Percentiles rank a stretch among this genome's conserved stretches.
phyloP scores from a whole-genome alignment of 768 basidiomycete genomes.

The Leccinum variicolor region DNA sequence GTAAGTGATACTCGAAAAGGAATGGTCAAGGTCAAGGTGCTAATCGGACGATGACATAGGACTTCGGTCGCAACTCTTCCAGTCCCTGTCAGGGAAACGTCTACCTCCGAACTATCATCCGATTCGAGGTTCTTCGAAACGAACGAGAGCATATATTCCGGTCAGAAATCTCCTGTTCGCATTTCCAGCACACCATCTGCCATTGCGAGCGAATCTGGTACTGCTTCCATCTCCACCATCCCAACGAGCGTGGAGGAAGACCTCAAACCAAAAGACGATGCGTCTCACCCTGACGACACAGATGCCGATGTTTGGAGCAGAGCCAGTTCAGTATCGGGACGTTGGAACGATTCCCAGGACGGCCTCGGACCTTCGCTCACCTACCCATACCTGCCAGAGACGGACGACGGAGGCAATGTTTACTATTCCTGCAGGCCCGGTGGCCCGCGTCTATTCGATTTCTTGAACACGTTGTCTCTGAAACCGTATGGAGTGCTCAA shows the following conservation, averaged over 20 bases:
- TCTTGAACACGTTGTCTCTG: conserved; percentile 56
- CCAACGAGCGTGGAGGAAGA: conserved; percentile 19
- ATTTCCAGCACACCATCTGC: conserved; percentile 14
- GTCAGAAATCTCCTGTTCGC: conserved; percentile 4
- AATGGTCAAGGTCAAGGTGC: not conserved
- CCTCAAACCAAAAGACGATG: conserved; percentile 18
- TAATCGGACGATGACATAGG: conserved; percentile 2
- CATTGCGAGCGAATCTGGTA: conserved; percentile 3
- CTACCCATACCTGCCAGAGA: conserved; percentile 48
- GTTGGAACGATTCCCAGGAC: conserved; percentile 32
- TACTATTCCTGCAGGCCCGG: conserved; percentile 64
- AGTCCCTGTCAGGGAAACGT: not conserved
- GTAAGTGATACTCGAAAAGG: conserved; percentile 9
- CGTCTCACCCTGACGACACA: not conserved
- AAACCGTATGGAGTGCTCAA: conserved; percentile 61
- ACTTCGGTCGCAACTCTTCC: conserved; percentile 1
- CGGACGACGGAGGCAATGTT: conserved; percentile 44
- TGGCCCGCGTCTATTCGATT: conserved; percentile 63
- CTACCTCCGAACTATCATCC: conserved; percentile 5
- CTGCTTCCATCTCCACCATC: conserved; percentile 1
- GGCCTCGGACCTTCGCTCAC: conserved; percentile 51
- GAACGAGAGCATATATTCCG: not conserved
- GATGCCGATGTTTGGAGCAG: not conserved
- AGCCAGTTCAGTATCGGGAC: conserved; percentile 4
- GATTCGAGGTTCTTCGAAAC: not conserved